Base-by-base conservation (phyloP, 164 flowering plant species). In the Nymphaea thermarum region DNA sequence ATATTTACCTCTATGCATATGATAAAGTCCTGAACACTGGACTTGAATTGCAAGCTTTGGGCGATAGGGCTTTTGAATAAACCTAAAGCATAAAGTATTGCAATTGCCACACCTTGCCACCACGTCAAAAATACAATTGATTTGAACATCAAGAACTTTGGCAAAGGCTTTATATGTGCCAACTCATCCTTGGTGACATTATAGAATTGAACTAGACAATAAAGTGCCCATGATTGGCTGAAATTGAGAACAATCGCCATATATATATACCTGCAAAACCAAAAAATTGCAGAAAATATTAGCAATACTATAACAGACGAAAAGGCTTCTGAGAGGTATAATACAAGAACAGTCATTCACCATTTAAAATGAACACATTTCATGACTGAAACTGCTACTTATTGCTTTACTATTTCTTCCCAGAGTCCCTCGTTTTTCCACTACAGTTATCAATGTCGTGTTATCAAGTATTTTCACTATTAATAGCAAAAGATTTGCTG, bases 101-200 rank as follows among this genome's bases (percentile, higher is more conserved):
- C 95, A 71, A 94, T 90, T 51, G 86, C 95, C 68, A 94, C 87
- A 75, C 98, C 99, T 84, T 94, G 98, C 99, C 99, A 94, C 99
- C 99, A 94, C 11, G 99, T 91, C 80, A 94, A 76, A 74, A 94
- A 94, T 60, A 94, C 99, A 73, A 94, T 94, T 60, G 99, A 91
- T 71, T 94, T 94, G 63, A 94, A 94, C 44, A 87, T 81, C 75
- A 94, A 68, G 79, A 94, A 94, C 82, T 91, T 94, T 70, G 86
- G 83, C 67, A 94, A 76, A 44, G 99, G 99, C 74, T 91, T 82
- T 71, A 94, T 90, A 79, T 86, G 97, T 17, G 76, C 88, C 77
- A 94, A 70, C 76, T 91, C 92, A 71, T 90, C 90, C 73, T 94
- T 87, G 43, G 92, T 88, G 53, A 79, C 91, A 57, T 86, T 70